A percentile compares a stretch with the other conserved stretches of the same genome.
Evolutionary conservation across 139 green algal species (phyloP).

Genomic region (Chlamydomonas urium): DNA sequence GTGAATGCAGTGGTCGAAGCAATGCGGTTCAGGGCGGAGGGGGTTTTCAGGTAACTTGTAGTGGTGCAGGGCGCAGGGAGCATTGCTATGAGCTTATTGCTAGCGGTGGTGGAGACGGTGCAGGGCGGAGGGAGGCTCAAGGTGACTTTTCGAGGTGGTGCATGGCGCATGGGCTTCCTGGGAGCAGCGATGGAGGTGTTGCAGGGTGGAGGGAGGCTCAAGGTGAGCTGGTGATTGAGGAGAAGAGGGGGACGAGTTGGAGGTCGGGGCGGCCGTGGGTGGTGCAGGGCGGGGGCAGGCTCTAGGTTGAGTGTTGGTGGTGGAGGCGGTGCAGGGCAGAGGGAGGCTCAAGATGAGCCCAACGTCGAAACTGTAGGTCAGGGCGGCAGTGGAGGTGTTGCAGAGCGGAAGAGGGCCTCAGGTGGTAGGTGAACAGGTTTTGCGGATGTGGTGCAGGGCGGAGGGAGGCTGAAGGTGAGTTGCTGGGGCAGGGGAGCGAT

Average conservation of each 20-base stretch:
- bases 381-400: slow-evolving; percentile 34
- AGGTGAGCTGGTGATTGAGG: too few relatives aligned
- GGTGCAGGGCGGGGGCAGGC: too few relatives aligned
- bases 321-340: slow-evolving; percentile 31
- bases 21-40: too few relatives aligned
- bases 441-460: too few relatives aligned
- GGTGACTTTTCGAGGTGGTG: slow-evolving; percentile 13
- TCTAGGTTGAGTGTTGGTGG: too few relatives aligned
- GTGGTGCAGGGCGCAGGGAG: too few relatives aligned
- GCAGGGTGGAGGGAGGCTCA: slow-evolving; percentile 9
- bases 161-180: slow-evolving; percentile 76
- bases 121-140: slow-evolving; percentile 2
- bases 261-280: too few relatives aligned
- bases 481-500: slow-evolving; percentile 20
- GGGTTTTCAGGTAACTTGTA: too few relatives aligned
- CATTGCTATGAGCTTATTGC: slow-evolving; percentile 77
- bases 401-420: slow-evolving; percentile 12
- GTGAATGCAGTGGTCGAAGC: too few relatives aligned
- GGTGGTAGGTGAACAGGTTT: too few relatives aligned
- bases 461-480: slow-evolving; percentile 10
- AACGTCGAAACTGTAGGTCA: slow-evolving; percentile 73
- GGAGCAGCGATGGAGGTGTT: slow-evolving; percentile 35
- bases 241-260: too few relatives aligned
- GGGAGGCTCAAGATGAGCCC: slow-evolving; percentile 9
- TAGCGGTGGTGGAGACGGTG: slow-evolving; percentile 36